These are phyloP conservation scores for Bruguiera hainesii DNA, from an alignment of 441 rosid species.

Conservation along the genomic window DNA sequence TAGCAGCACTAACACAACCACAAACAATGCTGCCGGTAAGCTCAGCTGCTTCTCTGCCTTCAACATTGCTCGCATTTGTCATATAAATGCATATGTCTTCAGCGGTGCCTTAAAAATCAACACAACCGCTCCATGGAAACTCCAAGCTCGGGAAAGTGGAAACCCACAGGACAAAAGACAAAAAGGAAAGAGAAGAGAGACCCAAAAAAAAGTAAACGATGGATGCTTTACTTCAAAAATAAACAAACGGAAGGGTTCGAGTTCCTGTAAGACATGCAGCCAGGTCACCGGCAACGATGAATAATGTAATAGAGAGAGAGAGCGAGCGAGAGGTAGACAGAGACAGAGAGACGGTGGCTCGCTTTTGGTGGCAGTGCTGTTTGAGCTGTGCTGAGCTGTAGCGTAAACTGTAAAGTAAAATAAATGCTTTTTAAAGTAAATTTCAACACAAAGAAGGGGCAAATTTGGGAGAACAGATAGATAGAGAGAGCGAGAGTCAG, in stretches of 20 bases:
- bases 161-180: not conserved
- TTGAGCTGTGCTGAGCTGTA: not conserved
- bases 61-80: constrained; percentile 22
- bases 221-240: not conserved
- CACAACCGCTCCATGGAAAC: not conserved
- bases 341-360: not conserved
- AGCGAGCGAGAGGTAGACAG: not conserved
- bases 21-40: constrained; percentile 33
- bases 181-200: not conserved
- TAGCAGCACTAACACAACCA: constrained; percentile 19
- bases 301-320: not conserved
- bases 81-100: not conserved
- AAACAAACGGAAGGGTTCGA: not conserved
- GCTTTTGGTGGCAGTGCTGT: not conserved
- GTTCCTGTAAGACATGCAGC: constrained; percentile 15
- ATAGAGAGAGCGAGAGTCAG: not conserved
- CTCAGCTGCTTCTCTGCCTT: constrained; percentile 27
- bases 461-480: not conserved
- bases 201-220: not conserved
- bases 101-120: not conserved
- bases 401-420: too few species aligned
- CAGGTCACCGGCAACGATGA: not conserved
- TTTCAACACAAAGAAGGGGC: not conserved
- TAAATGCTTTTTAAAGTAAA: not conserved
- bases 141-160: not conserved